Evolutionary conservation across 2,329 filamentous ascomycete genomes (phyloP).

Genomic region (Sclerotinia spermophila): DNA sequence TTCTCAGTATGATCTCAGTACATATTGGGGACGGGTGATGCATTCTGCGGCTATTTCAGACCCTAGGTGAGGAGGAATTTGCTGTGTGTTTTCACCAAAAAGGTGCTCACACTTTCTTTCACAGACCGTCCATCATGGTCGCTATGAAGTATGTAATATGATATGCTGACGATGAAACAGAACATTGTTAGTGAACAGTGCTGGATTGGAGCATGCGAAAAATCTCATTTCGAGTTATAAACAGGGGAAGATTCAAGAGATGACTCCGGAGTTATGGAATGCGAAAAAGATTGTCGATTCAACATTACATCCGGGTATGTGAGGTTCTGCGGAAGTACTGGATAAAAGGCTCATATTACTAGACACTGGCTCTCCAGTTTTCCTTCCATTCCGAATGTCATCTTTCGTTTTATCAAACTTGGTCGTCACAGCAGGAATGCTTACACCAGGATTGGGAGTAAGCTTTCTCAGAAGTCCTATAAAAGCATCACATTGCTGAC

Average conservation of each 20-base stretch:
- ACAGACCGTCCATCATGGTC: not conserved
- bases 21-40: slow-evolving; percentile 91
- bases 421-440: slow-evolving; percentile 93
- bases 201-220: slow-evolving; percentile 84
- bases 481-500: slow-evolving; percentile 18
- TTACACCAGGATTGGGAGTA: slow-evolving; percentile 80
- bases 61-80: slow-evolving; percentile 70
- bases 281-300: slow-evolving; percentile 98
- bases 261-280: slow-evolving; percentile 89
- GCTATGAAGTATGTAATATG: slow-evolving; percentile 7
- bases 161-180: slow-evolving; percentile 46
- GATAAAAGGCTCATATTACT: slow-evolving; percentile 8
- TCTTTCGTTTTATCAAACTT: slow-evolving; percentile 91
- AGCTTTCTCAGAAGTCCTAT: slow-evolving; percentile 27
- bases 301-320: slow-evolving; percentile 85
- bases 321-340: not conserved
- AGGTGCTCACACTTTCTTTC: slow-evolving; percentile 27
- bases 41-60: slow-evolving; percentile 89
- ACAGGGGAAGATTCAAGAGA: slow-evolving; percentile 69
- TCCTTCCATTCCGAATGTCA: slow-evolving; percentile 97
- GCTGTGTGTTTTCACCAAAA: slow-evolving; percentile 28
- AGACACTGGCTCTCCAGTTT: slow-evolving; percentile 91
- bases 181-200: slow-evolving; percentile 75
- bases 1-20: slow-evolving; percentile 87
- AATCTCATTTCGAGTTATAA: slow-evolving; percentile 79